Base-by-base conservation (phyloP, 2,329 filamentous ascomycete genomes). In the Diaporthe australafricana region DNA sequence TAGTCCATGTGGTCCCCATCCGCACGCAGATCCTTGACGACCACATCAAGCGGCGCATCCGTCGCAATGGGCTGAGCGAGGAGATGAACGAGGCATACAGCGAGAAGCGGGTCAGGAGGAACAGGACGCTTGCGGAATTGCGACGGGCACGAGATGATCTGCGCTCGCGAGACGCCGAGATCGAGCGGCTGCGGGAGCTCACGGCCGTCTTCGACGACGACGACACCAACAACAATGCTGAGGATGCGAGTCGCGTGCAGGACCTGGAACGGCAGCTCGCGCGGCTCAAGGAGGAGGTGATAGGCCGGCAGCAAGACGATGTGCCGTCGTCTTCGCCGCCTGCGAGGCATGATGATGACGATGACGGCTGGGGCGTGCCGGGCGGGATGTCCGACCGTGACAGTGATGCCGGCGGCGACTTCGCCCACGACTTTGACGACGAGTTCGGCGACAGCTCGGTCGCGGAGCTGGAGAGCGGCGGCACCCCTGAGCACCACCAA, bases 1-100 rank as follows among this genome's bases (percentile, higher is more conserved):
- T 84, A 74, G 71, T 87, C 66, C 80, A 83, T 71, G 86, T 89
- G 66, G 78, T 84, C 40, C 83, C 85, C 0, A 83, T 91, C 7
- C 85, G 87, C 9, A 87, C 89, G 68, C 53, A 69, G 32, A 85
- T 89, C 20, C 82, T 89, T 6, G 86, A 89, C 53, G 88, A 87
- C 16, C 85, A 89, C 17, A 83, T 90, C 57, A 87, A 89, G 79
- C 85, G 89, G 12, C 85, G 89, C 22, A 83, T 89, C 50, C 83
- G 87, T 9, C 86, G 89, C 67, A 88, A 87, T 74, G 85, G 87
- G 3, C 77, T 91, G 3, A 89, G 88, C 75, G 88, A 89, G 72
- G 87, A 90, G 80, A 86, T 90, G 80, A 88, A 90, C 77, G 78
- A 78, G 9, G 85, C 89, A 56, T 81, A 85, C 9, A 79, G 80